Evolutionary conservation across 2,329 filamentous ascomycete genomes (phyloP).

Genomic region (Phoma sp.): DNA sequence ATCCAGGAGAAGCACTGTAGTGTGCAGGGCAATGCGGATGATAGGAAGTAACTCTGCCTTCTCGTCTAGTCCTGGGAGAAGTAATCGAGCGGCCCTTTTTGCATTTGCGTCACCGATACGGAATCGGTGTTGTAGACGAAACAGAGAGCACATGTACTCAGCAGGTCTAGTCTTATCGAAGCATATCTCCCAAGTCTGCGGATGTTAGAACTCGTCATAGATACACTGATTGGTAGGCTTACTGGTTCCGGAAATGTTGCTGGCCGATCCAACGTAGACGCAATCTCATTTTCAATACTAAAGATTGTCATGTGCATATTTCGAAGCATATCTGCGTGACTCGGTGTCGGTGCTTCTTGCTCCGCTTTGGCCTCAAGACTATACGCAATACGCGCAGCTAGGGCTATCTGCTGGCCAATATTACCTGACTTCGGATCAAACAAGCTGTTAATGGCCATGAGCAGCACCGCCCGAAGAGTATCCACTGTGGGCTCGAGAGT

Average conservation of each 20-base stretch:
- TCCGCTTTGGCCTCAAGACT: conserved; percentile 37
- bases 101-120: conserved; percentile 37
- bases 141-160: conserved; percentile 44
- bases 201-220: conserved; percentile 8
- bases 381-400: conserved; percentile 43
- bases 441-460: conserved; percentile 44
- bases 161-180: conserved; percentile 37
- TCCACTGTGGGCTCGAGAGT: conserved; percentile 41
- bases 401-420: conserved; percentile 45
- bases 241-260: conserved; percentile 46
- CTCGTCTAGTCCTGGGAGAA: conserved; percentile 37
- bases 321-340: conserved; percentile 29
- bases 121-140: conserved; percentile 43
- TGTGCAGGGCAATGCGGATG: conserved; percentile 39
- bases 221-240: neutral
- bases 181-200: conserved; percentile 33
- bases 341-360: conserved; percentile 31
- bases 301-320: conserved; percentile 47
- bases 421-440: conserved; percentile 46
- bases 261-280: conserved; percentile 43
- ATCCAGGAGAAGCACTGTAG: conserved; percentile 41
- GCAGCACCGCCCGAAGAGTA: conserved; percentile 39
- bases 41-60: conserved; percentile 31
- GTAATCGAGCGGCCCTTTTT: conserved; percentile 28
- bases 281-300: conserved; percentile 44